Evolutionary conservation across 2,329 filamentous ascomycete species (phyloP).

Genomic region (Scopulariopsis brevicaulis): DNA sequence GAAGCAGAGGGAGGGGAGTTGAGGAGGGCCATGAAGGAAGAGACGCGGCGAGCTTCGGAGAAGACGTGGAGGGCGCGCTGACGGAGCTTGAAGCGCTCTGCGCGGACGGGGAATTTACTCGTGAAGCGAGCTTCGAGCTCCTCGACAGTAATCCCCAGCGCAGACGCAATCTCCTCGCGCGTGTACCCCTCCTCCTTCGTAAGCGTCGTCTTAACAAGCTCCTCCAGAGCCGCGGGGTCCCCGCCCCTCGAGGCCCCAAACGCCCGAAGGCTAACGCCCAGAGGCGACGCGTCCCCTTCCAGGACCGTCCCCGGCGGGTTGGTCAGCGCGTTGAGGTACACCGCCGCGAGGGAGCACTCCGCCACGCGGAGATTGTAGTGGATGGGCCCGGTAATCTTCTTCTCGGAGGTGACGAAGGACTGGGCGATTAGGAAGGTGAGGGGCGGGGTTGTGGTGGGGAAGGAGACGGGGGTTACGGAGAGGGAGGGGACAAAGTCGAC

Average conservation of each 20-base stretch:
- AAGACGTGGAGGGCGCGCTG: slow-evolving; percentile 89
- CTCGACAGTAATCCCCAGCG: slow-evolving; percentile 56
- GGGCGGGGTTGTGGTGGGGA: slow-evolving; percentile 72
- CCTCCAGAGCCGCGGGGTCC: slow-evolving; percentile 21
- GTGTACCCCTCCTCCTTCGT: slow-evolving; percentile 77
- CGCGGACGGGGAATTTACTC: slow-evolving; percentile 79
- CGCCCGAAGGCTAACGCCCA: slow-evolving; percentile 73
- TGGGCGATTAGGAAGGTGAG: slow-evolving; percentile 90
- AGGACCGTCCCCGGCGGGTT: slow-evolving; percentile 48
- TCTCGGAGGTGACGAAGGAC: slow-evolving; percentile 87
- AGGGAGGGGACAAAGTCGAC: slow-evolving; percentile 81
- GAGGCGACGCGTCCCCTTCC: slow-evolving; percentile 66
- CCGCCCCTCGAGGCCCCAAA: slow-evolving; percentile 62
- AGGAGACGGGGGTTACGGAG: slow-evolving; percentile 63
- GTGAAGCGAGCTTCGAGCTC: slow-evolving; percentile 72
- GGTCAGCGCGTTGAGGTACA: slow-evolving; percentile 47
- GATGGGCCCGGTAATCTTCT: slow-evolving; percentile 83
- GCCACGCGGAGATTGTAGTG: slow-evolving; percentile 97
- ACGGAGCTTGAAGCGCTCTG: slow-evolving; percentile 75
- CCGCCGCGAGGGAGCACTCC: slow-evolving; percentile 83
- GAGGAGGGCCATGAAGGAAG: slow-evolving; percentile 74
- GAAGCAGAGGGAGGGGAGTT: slow-evolving; percentile 19
- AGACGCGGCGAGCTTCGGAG: slow-evolving; percentile 74
- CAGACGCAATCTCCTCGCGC: slow-evolving; percentile 66
- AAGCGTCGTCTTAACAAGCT: slow-evolving; percentile 38